Evolutionary conservation across 768 basidiomycete species (phyloP).

Genomic region (Serendipita sp.): DNA sequence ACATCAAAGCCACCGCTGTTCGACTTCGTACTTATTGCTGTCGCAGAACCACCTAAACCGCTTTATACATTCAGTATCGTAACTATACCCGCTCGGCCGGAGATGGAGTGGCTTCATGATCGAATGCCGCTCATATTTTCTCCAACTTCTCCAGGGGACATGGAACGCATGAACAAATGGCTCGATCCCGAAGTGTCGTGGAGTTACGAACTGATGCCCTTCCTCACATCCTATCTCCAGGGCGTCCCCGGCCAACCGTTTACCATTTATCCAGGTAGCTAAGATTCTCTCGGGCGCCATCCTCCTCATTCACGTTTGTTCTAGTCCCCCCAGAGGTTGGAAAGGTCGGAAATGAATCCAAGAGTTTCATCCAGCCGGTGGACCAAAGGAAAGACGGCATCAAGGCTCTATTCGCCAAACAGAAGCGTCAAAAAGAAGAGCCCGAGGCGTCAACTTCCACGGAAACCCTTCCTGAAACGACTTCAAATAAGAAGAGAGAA

Average conservation of each 20-base stretch:
- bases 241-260: conserved; percentile 16
- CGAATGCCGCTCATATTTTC: conserved; percentile 64
- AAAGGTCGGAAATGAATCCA: conserved; percentile 71
- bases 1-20: background rate
- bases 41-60: conserved; percentile 24
- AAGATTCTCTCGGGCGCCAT: background rate
- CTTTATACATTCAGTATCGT: conserved; percentile 81
- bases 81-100: conserved; percentile 58
- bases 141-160: conserved; percentile 29
- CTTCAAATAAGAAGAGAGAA: background rate
- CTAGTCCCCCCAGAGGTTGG: conserved; percentile 76
- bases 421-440: conserved; percentile 16
- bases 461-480: no score
- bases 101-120: conserved; percentile 78
- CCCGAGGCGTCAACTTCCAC: background rate
- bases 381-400: conserved; percentile 72
- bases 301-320: background rate
- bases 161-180: conserved; percentile 39
- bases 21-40: conserved; percentile 26
- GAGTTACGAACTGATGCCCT: conserved; percentile 39
- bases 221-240: conserved; percentile 48
- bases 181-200: conserved; percentile 55
- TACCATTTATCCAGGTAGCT: conserved; percentile 41
- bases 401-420: conserved; percentile 62
- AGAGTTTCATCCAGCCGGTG: conserved; percentile 69